Percentiles rank a stretch among this genome's conserved stretches.
These are phyloP conservation scores for Tricholoma matsutake DNA, from an alignment of 768 basidiomycete genomes.

Conservation along the genomic window DNA sequence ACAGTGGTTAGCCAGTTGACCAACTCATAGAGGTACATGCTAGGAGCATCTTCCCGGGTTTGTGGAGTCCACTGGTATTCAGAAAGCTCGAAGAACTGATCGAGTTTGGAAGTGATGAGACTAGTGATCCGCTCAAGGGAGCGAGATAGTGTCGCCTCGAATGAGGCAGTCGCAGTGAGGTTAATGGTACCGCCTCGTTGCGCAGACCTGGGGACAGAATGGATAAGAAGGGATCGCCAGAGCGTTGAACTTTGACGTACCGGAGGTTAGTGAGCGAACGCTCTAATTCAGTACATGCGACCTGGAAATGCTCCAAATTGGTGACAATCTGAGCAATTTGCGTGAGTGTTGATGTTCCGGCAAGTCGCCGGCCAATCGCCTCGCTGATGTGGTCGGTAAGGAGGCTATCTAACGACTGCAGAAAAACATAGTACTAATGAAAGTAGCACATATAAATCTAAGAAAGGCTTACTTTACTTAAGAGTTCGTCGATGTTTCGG, in stretches of 20 bases:
- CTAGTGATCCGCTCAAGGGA: constrained; percentile 75
- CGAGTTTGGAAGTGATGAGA: constrained; percentile 87
- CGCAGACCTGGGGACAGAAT: constrained; percentile 52
- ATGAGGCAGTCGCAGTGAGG: constrained; percentile 59
- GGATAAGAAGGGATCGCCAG: neutral
- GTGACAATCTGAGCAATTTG: constrained; percentile 92
- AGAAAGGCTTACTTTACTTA: constrained; percentile 65
- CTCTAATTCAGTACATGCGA: constrained; percentile 81
- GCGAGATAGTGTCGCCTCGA: constrained; percentile 63
- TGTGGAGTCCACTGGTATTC: constrained; percentile 93
- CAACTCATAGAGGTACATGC: constrained; percentile 93
- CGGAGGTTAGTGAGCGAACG: constrained; percentile 79
- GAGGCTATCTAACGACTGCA: constrained; percentile 82
- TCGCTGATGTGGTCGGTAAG: constrained; percentile 74
- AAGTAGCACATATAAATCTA: neutral
- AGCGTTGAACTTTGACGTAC: constrained; percentile 33
- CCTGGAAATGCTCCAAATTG: constrained; percentile 90
- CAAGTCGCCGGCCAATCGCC: constrained; percentile 70
- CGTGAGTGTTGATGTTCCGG: constrained; percentile 72
- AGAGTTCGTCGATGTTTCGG: constrained; percentile 85
- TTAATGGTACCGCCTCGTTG: constrained; percentile 82
- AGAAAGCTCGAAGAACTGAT: constrained; percentile 92
- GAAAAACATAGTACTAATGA: constrained; percentile 1
- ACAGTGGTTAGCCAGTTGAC: constrained; percentile 96
- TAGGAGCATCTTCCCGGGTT: constrained; percentile 69